These are phyloP conservation scores for Stephania japonica DNA, from an alignment of 164 flowering plant species.

Conservation along the genomic window DNA sequence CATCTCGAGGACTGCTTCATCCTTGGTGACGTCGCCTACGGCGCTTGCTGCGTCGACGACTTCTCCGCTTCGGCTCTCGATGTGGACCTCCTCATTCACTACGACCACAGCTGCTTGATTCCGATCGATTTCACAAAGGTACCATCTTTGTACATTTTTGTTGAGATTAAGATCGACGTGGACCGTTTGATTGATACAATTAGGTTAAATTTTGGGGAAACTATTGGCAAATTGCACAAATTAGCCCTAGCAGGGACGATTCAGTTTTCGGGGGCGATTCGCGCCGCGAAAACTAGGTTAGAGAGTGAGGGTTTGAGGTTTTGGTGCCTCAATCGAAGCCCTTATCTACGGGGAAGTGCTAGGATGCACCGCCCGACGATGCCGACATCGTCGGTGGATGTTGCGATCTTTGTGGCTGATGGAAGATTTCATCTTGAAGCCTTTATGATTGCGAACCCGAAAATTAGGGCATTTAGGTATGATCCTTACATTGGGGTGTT, in stretches of 20 bases:
- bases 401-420: slow-evolving; percentile 78
- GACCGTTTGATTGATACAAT: slow-evolving; percentile 43
- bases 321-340: slow-evolving; percentile 84
- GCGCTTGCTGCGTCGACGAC: slow-evolving; percentile 96
- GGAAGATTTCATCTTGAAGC: slow-evolving; percentile 98
- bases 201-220: slow-evolving; percentile 25
- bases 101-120: slow-evolving; percentile 88
- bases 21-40: slow-evolving; percentile 94
- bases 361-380: slow-evolving; percentile 81
- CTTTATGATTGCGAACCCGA: slow-evolving; percentile 92
- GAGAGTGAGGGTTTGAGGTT: slow-evolving; percentile 55
- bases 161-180: slow-evolving; percentile 71
- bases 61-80: slow-evolving; percentile 73
- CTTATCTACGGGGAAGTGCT: slow-evolving; percentile 86
- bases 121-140: slow-evolving; percentile 64
- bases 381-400: slow-evolving; percentile 21
- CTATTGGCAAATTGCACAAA: slow-evolving; percentile 12
- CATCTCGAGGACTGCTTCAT: slow-evolving; percentile 55
- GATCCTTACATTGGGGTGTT: slow-evolving; percentile 83
- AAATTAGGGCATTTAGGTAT: slow-evolving; percentile 61
- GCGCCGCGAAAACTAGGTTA: slow-evolving; percentile 59
- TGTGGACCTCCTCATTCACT: slow-evolving; percentile 80
- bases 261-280: slow-evolving; percentile 76
- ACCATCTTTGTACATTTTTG: slow-evolving; percentile 85
- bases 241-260: slow-evolving; percentile 85